Evolutionary conservation across 352 stramenopile genomes (phyloP).

Genomic region (Globisporangium uncinulatum): DNA sequence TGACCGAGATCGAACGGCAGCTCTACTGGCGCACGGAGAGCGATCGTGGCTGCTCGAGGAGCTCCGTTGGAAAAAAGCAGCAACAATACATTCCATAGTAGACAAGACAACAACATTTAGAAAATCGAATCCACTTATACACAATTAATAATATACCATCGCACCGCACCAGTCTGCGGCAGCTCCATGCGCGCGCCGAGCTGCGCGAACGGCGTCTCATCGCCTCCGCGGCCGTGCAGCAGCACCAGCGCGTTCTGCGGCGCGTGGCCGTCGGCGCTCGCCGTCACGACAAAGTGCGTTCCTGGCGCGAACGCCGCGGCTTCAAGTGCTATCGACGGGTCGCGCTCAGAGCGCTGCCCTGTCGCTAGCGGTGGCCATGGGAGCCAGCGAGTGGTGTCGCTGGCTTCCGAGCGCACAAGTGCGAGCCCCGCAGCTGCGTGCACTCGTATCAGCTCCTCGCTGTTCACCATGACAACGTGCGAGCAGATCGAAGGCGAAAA

Average conservation of each 20-base stretch:
- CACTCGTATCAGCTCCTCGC: conserved; percentile 14
- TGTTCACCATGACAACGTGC: neutral
- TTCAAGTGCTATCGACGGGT: conserved; percentile 15
- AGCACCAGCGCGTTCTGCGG: conserved; percentile 58
- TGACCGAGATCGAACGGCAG: conserved; percentile 50
- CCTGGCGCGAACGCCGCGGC: conserved; percentile 8
- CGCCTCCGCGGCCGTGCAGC: conserved; percentile 58
- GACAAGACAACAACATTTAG: no score
- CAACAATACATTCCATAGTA: neutral
- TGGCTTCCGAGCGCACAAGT: conserved; percentile 12
- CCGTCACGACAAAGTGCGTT: conserved; percentile 23
- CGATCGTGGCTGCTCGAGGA: conserved; percentile 25
- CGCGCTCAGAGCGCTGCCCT: neutral
- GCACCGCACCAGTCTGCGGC: conserved; percentile 51
- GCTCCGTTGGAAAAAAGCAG: neutral
- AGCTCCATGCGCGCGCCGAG: conserved; percentile 49
- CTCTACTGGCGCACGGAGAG: conserved; percentile 43
- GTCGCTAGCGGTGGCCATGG: conserved; percentile 10
- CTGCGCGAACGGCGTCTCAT: conserved; percentile 38
- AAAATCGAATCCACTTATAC: neutral
- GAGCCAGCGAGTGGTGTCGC: conserved; percentile 20
- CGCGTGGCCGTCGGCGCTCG: conserved; percentile 13
- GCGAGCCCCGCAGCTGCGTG: conserved; percentile 23
- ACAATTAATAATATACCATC: neutral
- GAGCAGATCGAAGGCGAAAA: no score